Evolutionary conservation across 139 green algal species (phyloP), one percentile per base, ranked within the genome.

Genomic region (Coelastrella sp.): DNA sequence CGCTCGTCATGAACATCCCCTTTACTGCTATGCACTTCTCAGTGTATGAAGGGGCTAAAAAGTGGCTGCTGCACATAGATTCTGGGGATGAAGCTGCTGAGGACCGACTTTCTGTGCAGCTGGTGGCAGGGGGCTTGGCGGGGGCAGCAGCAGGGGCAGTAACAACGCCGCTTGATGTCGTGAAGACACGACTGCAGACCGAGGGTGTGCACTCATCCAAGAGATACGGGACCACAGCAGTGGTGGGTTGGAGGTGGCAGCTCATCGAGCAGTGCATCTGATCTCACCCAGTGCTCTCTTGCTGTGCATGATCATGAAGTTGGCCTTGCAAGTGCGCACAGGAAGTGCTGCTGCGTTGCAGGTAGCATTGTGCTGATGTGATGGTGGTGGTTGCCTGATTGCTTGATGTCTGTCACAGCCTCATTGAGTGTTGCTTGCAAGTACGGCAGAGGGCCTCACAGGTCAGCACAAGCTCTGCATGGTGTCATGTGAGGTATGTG

Each of bases 1-100:
- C 94, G 0, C 74, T 99, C 0, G 76, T 99, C 20, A 99, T 99
- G 97, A 99, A 99, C 92, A 92, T 99, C 25, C 98, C 98, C 7
- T 99, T 98, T 95, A 98, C 96, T 0, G 95, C 97, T 6, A 92
- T 99, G 70, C 96, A 99, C 91, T 99, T 99, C 92, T 91, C 94
- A 0, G 94, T 95, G 24, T 99, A 99, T 92, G 98, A 99, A 83
- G 94, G 90, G 4, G 90, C 91, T 25, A 99, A 99, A 93, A 96
- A 94, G 85, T 68, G 93, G 10, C 72, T 99, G 85, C 80, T 91
- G 82, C 78, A 81, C 4, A 49, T 84, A 63, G 76, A 56, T 65
- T 63, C 22, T 63, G 80, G 9, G 22, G 78, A 76, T 19, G 88
- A 88, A 72, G 88, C 49, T 17, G 82, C 75, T 24, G 92, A 93